Percentiles rank a stretch among this genome's conserved stretches.
Evolutionary conservation across 2,329 filamentous ascomycete species (phyloP).

Genomic region (Aspergillus piperis): DNA sequence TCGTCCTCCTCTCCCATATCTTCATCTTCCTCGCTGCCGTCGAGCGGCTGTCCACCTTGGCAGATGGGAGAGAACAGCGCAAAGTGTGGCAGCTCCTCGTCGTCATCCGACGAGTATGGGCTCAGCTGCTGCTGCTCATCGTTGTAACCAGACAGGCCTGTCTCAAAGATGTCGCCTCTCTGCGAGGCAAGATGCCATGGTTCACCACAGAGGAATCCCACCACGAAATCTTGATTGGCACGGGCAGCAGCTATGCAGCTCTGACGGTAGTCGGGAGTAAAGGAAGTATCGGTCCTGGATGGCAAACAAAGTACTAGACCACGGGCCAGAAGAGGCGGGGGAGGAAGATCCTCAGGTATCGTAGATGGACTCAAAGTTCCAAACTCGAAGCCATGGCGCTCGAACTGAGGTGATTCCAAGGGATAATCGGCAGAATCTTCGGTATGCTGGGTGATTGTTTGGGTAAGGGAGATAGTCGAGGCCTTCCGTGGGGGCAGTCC

Average conservation of each 20-base stretch:
- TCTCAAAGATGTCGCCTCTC: slow-evolving; percentile 30
- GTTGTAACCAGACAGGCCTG: slow-evolving; percentile 19
- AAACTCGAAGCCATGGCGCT: slow-evolving; percentile 15
- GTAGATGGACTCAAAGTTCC: slow-evolving; percentile 16
- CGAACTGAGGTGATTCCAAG: slow-evolving; percentile 14
- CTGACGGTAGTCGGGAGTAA: slow-evolving; percentile 37
- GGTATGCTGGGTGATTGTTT: slow-evolving; percentile 41
- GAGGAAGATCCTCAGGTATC: slow-evolving; percentile 29
- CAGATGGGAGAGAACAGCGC: slow-evolving; percentile 23
- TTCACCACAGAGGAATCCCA: slow-evolving; percentile 40
- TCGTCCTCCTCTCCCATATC: background rate
- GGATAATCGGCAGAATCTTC: slow-evolving; percentile 29
- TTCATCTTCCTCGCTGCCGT: slow-evolving; percentile 16
- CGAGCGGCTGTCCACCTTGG: slow-evolving; percentile 18
- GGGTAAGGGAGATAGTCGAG: slow-evolving; percentile 46
- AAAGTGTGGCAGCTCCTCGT: slow-evolving; percentile 16
- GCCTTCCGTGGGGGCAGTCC: slow-evolving; percentile 36
- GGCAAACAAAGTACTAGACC: slow-evolving; percentile 41
- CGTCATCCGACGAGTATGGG: slow-evolving; percentile 19
- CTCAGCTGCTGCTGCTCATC: slow-evolving; percentile 22
- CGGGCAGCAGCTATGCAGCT: slow-evolving; percentile 41
- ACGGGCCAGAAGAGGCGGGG: slow-evolving; percentile 39
- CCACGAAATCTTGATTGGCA: slow-evolving; percentile 44
- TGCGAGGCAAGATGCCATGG: slow-evolving; percentile 38
- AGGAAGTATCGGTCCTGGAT: slow-evolving; percentile 31